phyloP scores from a whole-genome alignment of 148 eudicot genomes.

The Chenopodium suecicum region DNA sequence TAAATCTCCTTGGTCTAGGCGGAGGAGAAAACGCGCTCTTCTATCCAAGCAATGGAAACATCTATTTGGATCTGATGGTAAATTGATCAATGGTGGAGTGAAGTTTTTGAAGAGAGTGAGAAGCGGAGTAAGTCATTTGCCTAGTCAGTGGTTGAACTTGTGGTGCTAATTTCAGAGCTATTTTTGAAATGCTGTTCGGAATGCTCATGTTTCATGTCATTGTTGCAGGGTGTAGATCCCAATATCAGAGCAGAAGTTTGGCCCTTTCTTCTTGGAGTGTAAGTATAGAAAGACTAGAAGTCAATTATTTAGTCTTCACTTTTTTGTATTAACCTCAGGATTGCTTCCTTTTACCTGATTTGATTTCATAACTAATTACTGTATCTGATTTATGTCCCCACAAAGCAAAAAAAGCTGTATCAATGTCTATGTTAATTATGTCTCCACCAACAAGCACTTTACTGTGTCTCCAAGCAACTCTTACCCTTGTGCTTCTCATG shows the following conservation, averaged over 20 bases:
- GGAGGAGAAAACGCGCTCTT: conserved; percentile 63
- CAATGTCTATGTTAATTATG: conserved; percentile 12
- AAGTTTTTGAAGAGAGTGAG: conserved; percentile 71
- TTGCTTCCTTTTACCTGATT: neutral
- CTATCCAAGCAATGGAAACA: conserved; percentile 58
- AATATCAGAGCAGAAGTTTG: conserved; percentile 91
- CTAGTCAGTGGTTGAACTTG: neutral
- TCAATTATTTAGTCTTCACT: neutral
- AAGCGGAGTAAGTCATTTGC: conserved; percentile 57
- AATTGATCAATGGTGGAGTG: conserved; percentile 60
- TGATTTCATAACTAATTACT: conserved; percentile 8
- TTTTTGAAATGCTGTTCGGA: neutral
- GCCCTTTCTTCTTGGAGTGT: conserved; percentile 99
- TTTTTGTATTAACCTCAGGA: neutral
- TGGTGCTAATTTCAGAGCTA: neutral
- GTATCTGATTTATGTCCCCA: conserved; percentile 4
- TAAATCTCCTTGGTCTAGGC: conserved; percentile 72
- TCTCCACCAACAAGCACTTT: conserved; percentile 9
- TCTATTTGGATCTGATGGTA: conserved; percentile 56
- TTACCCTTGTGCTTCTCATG: neutral
- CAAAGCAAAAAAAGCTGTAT: neutral
- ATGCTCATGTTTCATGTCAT: neutral
- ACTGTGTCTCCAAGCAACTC: conserved; percentile 1
- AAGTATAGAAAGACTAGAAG: conserved; percentile 36
- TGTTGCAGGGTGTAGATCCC: conserved; percentile 85